Base-by-base conservation (phyloP, 768 basidiomycete species). In the Termitomyces sp. region DNA sequence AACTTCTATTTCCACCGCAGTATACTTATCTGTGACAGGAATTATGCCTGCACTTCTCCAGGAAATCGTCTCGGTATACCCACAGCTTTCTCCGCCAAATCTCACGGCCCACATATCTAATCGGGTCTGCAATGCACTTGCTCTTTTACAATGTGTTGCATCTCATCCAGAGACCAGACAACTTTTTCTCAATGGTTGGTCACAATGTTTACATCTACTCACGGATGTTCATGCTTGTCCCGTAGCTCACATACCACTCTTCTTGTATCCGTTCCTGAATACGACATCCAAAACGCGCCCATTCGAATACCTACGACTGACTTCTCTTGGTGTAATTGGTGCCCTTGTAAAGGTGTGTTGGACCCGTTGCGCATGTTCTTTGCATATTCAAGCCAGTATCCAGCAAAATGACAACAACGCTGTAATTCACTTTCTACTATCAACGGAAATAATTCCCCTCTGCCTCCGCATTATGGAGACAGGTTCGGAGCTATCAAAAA, bases 381-480 rank as follows among this genome's bases (percentile, higher is more conserved):
- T 18, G 13, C 22, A 8, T 36, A 33, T 47, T 59, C 10, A 56
- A 27, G 12, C 45, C n/a, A 50, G 1, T 1, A 16, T 48, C 8
- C 66, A 97, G 93, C 96, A 98, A 93, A 98, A 98, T 70, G 97
- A 99, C 75, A 99, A 99, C 75, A 94, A 88, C 67, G 90, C 96
- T 56, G 97, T 99, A 64, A 98, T 99, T 73, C 96, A 98, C 76
- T 99, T 99, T 80, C 82, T 99, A 43, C 85, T 99, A 45, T 97
- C 95, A 4, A 99, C 97, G 54, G 97, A 99, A 79, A 99, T 99
- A 72, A 99, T 99, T 69, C 97, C 97, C 36, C 89, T 99, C 62
- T 99, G 97, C 71, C 85, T 99, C 51, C 89, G 97, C 53, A 99
- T 99, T 72, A 99, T 99, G 97, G 97, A 99, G 74, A 98, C 97